Conservation (phyloP, 2,329 filamentous ascomycete species). For the Exophiala viscosa region DNA sequence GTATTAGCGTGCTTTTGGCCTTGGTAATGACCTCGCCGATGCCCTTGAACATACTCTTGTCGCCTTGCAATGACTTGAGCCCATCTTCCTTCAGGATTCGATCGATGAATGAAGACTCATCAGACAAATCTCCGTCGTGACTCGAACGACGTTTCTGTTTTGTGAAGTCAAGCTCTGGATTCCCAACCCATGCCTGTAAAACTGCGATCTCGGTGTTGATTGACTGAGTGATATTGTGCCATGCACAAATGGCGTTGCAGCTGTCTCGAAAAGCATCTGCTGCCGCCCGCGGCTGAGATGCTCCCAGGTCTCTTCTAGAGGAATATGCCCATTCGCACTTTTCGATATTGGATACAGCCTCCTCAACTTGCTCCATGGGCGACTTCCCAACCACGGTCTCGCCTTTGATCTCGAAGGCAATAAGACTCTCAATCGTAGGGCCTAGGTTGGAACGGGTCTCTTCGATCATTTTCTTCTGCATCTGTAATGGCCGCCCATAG, state of each 20-base stretch:
- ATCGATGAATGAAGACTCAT: slow-evolving; percentile 92
- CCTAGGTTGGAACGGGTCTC: slow-evolving; percentile 73
- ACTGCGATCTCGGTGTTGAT: slow-evolving; percentile 94
- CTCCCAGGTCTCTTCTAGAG: slow-evolving; percentile 69
- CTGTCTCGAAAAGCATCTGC: slow-evolving; percentile 76
- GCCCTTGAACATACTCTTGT: slow-evolving; percentile 75
- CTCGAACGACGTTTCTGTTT: slow-evolving; percentile 67
- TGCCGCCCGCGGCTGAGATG: slow-evolving; percentile 70
- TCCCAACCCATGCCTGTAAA: slow-evolving; percentile 93
- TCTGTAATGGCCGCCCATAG: slow-evolving; percentile 76
- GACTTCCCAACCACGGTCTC: slow-evolving; percentile 87
- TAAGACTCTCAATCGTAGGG: slow-evolving; percentile 76
- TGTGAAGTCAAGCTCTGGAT: slow-evolving; percentile 87
- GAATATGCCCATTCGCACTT: slow-evolving; percentile 83
- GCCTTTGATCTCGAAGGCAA: slow-evolving; percentile 90
- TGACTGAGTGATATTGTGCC: slow-evolving; percentile 94
- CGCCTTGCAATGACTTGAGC: slow-evolving; percentile 81
- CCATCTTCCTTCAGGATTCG: slow-evolving; percentile 93
- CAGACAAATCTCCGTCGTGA: slow-evolving; percentile 68
- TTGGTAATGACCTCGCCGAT: slow-evolving; percentile 87
- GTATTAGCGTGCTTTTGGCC: slow-evolving; percentile 85
- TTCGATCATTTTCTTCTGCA: slow-evolving; percentile 84
- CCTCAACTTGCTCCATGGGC: slow-evolving; percentile 80
- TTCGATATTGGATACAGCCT: slow-evolving; percentile 86
- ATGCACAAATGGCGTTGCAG: slow-evolving; percentile 84